Percentiles rank a stretch among this genome's conserved stretches.
Evolutionary conservation across 345 rosid species (phyloP).

Genomic region (Citrus glauca): DNA sequence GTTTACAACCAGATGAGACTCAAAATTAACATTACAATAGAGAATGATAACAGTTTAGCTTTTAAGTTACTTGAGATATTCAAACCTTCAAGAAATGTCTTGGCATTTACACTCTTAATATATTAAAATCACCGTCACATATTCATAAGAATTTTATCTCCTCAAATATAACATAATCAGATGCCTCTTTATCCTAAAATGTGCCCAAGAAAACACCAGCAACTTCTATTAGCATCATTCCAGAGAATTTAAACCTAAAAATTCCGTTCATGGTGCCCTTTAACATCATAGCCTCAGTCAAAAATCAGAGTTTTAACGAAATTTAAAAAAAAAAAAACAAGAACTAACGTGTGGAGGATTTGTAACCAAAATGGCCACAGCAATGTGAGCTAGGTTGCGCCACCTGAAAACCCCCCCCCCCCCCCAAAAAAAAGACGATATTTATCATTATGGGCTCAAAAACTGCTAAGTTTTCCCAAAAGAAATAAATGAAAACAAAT

Average conservation of each 20-base stretch:
- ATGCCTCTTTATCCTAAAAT: not conserved
- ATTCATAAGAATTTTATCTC: not conserved
- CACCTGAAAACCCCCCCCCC: slow-evolving; percentile 37
- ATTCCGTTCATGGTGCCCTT: not conserved
- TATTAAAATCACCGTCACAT: not conserved
- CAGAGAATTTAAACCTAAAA: not conserved
- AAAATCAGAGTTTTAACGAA: not conserved
- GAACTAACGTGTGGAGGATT: slow-evolving; percentile 49
- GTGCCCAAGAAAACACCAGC: not conserved
- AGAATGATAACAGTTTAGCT: not conserved
- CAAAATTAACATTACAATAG: not conserved
- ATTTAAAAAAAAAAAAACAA: not conserved
- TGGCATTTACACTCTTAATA: too few relatives aligned
- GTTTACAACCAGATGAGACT: not conserved
- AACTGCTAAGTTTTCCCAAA: not conserved
- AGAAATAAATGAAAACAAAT: not conserved
- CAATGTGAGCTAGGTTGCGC: slow-evolving; percentile 58
- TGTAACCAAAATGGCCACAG: slow-evolving; percentile 46
- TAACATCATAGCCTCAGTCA: not conserved
- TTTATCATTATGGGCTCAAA: not conserved
- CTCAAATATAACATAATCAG: not conserved
- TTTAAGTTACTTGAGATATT: not conserved
- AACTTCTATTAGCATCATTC: not conserved
- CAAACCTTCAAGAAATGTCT: not conserved
- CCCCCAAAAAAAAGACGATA: not conserved